Base-by-base conservation (phyloP, 2,329 filamentous ascomycete species). In the Clarireedia hainanense region DNA sequence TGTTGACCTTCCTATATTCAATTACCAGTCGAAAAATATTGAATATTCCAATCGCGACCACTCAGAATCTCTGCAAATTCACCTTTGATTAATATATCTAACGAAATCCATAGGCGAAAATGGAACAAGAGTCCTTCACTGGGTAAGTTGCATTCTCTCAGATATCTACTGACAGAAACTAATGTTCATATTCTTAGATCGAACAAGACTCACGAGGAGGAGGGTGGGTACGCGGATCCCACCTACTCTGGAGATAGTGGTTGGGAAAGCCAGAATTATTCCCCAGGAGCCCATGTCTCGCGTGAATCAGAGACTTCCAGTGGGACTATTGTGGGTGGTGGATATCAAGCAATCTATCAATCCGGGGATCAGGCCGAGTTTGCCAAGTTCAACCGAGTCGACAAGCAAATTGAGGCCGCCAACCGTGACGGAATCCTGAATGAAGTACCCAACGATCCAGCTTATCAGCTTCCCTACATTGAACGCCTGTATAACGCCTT, bases 401-500 rank as follows among this genome's bases (percentile, higher is more conserved):
- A 43, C n/a, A 23, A 10, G 3, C 40, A 43, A 6, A 24, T 55
- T 4, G 34, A 17, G 0, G 26, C 14, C 4, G 56, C 50, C 14
- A 36, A 42, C 14, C 46, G 37, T 0, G n/a, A 27, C 5, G 46
- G 46, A 10, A 9, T 12, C 4, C 36, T 27, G 10, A 17, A 7
- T 4, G 30, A 42, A n/a, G 46, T 37, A 20, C 57, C 52, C 1
- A 39, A 15, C 9, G 40, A 53, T 27, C 34, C 39, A 17, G 7
- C 10, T 1, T n/a, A 30, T 5, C 49, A 59, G 26, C 30, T 26
- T 5, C 7, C 10, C 1, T 58, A 49, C 14, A 50, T 65, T 17
- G 20, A 45, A 9, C 12, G 39, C 6, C 42, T 66, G 2, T 60
- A 55, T 12, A 36, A 61, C 1, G 63, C 63, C 0, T 58, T 66